phyloP scores from a whole-genome alignment of 805 yeast genomes.

The Debaryomyces tyrocola region DNA sequence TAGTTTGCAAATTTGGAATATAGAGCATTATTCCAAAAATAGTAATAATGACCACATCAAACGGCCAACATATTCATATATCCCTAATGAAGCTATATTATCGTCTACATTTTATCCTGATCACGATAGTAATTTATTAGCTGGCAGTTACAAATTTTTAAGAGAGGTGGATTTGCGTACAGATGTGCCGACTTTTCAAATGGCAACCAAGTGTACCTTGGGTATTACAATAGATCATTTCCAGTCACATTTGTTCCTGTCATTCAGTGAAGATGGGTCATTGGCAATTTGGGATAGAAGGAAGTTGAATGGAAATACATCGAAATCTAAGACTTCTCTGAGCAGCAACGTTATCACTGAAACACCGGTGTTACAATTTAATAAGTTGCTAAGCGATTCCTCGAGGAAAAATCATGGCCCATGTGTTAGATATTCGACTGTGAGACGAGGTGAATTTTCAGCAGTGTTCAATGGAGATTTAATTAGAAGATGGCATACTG shows the following conservation, averaged over 20 bases:
- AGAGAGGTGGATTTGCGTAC: conserved; percentile 76
- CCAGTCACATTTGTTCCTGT: conserved; percentile 64
- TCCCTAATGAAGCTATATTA: conserved; percentile 73
- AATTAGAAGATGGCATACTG: conserved; percentile 79
- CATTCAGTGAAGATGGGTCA: conserved; percentile 82
- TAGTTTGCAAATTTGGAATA: conserved; percentile 78
- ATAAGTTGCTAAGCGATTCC: conserved; percentile 60
- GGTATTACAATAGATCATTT: conserved; percentile 71
- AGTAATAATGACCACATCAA: conserved; percentile 50
- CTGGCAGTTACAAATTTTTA: conserved; percentile 74
- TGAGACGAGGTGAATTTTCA: conserved; percentile 69
- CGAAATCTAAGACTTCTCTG: conserved; percentile 10
- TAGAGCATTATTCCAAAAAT: conserved; percentile 54
- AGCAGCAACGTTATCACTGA: conserved; percentile 34
- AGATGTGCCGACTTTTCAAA: conserved; percentile 65
- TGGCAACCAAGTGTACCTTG: conserved; percentile 71
- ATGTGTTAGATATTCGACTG: conserved; percentile 68
- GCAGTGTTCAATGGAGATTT: conserved; percentile 77
- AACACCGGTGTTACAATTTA: conserved; percentile 59
- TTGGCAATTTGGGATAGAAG: conserved; percentile 82
- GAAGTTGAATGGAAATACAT: conserved; percentile 40
- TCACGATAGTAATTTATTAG: conserved; percentile 53
- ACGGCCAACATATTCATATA: conserved; percentile 55
- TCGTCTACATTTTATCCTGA: conserved; percentile 68
- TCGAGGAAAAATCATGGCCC: conserved; percentile 60